Evolutionary conservation across 176 grass and related monocot species (phyloP), one percentile per base, ranked within the genome.

Genomic region (Leersia perrieri): DNA sequence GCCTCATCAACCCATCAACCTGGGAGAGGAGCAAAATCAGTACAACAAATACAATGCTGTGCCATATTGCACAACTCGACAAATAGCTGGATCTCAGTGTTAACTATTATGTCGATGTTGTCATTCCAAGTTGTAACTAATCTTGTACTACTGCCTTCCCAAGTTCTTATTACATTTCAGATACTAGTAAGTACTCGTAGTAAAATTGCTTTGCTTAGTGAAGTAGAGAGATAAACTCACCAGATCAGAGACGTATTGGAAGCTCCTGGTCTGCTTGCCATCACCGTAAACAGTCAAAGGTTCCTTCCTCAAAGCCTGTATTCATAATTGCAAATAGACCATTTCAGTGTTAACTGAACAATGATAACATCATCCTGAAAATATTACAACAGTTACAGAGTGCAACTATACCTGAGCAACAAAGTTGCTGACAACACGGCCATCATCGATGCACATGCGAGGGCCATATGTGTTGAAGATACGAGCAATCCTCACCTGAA

Each of bases 211-310:
- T n/a, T n/a, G 64, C 33, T 45, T 3, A 61, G 28, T 23, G 9
- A 6, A 53, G n/a, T 2, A 57, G 22, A 61, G 33, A 71, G 41
- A 85, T 22, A 42, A 64, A 77, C 73, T 18, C 31, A 97, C 94
- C 83, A 97, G 68, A 88, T 97, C 94, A 55, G 94, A 97, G 68
- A 97, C 94, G 15, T 97, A 97, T 85, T 97, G 94, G 84, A 97
- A 97, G 58, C 94, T 97, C 74, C 94, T 90, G 34, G 94, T 97
- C 89, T 97, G 91, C 83, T 94, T 94, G n/a, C 94, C 94, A 86
- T 97, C 89, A 9, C 94, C 94, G 7, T 94, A 97, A 33, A 97
- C 94, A 0, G 94, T 97, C 87, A 94, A 79, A 23, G 94, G 89
- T 57, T 94, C 89, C 83, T 97, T 97, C 65, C 91, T 94, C 68